Evolutionary conservation across 106 monocot genomes (phyloP).

Genomic region (Dendrobium huoshanense): DNA sequence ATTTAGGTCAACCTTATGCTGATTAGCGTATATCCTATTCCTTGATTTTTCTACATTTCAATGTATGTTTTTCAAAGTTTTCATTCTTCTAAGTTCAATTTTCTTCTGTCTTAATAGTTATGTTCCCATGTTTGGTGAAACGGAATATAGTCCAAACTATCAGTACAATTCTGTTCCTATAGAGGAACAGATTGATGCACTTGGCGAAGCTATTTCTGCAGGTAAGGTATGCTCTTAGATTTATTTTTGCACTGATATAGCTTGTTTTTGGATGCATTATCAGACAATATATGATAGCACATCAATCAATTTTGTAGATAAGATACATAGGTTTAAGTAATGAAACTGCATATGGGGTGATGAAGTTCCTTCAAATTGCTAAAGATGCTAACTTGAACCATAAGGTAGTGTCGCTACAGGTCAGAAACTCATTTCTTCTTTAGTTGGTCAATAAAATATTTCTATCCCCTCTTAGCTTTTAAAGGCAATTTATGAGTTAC

Average conservation of each 20-base stretch:
- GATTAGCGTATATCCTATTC: background rate
- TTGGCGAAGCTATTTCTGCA: conserved; percentile 69
- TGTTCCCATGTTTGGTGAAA: conserved; percentile 99
- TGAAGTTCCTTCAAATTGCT: conserved; percentile 83
- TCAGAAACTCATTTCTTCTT: conserved; percentile 6
- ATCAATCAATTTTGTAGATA: conserved; percentile 40
- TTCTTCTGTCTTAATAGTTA: conserved; percentile 36
- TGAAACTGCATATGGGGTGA: conserved; percentile 92
- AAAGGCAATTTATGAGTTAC: background rate
- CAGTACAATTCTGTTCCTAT: conserved; percentile 66
- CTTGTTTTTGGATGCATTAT: background rate
- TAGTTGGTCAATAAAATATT: background rate
- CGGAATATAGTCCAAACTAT: conserved; percentile 61
- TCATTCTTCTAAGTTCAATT: background rate
- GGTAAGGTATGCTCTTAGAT: conserved; percentile 51
- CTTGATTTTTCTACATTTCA: background rate
- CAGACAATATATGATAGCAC: background rate
- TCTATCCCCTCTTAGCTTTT: background rate
- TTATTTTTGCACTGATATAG: background rate
- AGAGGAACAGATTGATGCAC: conserved; percentile 71
- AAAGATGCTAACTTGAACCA: conserved; percentile 20
- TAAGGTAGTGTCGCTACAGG: conserved; percentile 73
- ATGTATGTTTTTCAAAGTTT: background rate
- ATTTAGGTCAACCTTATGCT: background rate
- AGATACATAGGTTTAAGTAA: conserved; percentile 92